Evolutionary conservation across 768 basidiomycete genomes (phyloP).

Genomic region (Lyophyllum decastes): DNA sequence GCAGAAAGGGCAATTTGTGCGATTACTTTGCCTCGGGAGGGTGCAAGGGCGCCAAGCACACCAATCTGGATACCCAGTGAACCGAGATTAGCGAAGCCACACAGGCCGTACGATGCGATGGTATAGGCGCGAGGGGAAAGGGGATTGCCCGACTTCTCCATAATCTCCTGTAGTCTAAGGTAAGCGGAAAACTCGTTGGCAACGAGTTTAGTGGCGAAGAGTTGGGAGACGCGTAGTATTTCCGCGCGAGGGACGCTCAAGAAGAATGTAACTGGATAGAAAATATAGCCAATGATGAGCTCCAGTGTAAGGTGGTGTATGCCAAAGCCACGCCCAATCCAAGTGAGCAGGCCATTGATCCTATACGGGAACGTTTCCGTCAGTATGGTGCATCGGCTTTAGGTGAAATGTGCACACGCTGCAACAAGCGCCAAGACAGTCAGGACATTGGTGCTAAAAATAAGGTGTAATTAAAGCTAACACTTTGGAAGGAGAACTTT

Average conservation of each 20-base stretch:
- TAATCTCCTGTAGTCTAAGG: conserved; percentile 52
- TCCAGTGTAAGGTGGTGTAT: conserved; percentile 82
- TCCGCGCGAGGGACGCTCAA: conserved; percentile 78
- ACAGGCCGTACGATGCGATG: conserved; percentile 85
- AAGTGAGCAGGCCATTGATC: conserved; percentile 85
- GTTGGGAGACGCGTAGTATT: conserved; percentile 76
- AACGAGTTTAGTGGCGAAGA: conserved; percentile 85
- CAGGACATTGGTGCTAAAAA: conserved; percentile 71
- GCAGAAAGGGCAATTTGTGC: conserved; percentile 63
- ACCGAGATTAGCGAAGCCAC: conserved; percentile 88
- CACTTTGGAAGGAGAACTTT: conserved; percentile 8
- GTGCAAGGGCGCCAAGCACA: conserved; percentile 46
- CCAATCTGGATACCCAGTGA: conserved; percentile 81
- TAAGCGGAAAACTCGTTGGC: conserved; percentile 90
- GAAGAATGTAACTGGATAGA: conserved; percentile 88
- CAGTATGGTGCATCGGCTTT: not conserved
- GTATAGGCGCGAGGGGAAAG: conserved; percentile 75
- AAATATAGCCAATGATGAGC: conserved; percentile 82
- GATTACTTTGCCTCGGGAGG: conserved; percentile 67
- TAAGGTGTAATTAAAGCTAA: not conserved
- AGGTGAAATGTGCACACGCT: conserved; percentile 30
- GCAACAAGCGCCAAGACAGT: conserved; percentile 84
- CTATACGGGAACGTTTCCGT: conserved; percentile 23
- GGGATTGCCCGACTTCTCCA: conserved; percentile 39
- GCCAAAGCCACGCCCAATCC: conserved; percentile 86